Evolutionary conservation across 1,284 basidiomycete species (phyloP).

Genomic region (Schizophyllum amplum): DNA sequence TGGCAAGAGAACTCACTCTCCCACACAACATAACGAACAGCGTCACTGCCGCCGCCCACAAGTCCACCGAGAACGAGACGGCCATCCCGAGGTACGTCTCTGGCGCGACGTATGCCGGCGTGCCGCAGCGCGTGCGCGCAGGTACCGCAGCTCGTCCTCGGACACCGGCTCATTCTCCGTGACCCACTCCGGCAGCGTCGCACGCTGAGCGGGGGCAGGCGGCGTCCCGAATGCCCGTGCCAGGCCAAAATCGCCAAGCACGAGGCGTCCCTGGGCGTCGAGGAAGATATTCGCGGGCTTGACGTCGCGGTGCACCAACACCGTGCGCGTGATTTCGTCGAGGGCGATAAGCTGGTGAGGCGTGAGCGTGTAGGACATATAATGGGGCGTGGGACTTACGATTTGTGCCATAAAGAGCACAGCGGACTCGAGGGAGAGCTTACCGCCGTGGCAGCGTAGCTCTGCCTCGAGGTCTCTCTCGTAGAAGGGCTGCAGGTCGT

Average conservation of each 20-base stretch:
- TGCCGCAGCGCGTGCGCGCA: constrained; percentile 9
- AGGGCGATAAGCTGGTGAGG: not conserved
- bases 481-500: not conserved
- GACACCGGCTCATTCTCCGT: constrained; percentile 2
- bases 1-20: not conserved
- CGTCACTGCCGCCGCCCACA: constrained; percentile 5
- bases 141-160: not conserved
- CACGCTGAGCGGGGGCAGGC: not conserved
- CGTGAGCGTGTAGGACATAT: not conserved
- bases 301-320: constrained; percentile 17
- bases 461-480: not conserved
- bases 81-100: constrained; percentile 7
- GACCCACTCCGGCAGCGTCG: not conserved
- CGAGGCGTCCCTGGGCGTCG: constrained; percentile 13
- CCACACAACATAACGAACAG: constrained; percentile 3
- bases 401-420: not conserved
- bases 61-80: constrained; percentile 7
- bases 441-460: not conserved
- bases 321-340: constrained; percentile 12
- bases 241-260: constrained; percentile 17
- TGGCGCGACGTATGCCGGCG: constrained; percentile 16
- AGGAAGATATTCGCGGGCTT: constrained; percentile 17
- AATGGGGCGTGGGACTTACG: not conserved
- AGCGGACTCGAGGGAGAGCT: not conserved
- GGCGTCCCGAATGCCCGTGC: constrained; percentile 5